Evolutionary conservation across 345 rosid species (phyloP).

Genomic region (Carallia pectinifolia): DNA sequence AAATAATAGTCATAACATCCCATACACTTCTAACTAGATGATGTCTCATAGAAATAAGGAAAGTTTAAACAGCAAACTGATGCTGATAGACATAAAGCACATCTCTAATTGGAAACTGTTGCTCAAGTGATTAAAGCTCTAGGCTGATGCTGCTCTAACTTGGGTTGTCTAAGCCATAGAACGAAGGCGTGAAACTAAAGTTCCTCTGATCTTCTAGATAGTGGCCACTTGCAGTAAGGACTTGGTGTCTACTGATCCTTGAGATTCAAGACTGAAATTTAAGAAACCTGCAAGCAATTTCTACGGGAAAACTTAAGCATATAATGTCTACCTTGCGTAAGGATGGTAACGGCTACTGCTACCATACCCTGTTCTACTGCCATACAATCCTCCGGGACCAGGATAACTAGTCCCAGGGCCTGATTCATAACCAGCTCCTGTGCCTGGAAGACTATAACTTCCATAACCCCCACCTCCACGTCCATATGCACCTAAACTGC

Average conservation of each 20-base stretch:
- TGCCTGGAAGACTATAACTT: slow-evolving; percentile 34
- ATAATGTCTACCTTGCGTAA: slow-evolving; percentile 62
- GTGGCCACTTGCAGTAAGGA: slow-evolving; percentile 3
- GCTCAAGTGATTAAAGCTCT: slow-evolving; percentile 2
- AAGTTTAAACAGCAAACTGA: background rate
- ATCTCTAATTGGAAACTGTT: background rate
- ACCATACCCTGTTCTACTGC: slow-evolving; percentile 81
- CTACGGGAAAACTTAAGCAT: slow-evolving; percentile 44
- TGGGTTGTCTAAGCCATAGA: slow-evolving; percentile 10
- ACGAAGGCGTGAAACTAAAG: background rate
- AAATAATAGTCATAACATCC: background rate
- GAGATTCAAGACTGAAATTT: slow-evolving; percentile 8
- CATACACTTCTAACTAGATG: background rate
- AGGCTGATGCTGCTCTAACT: slow-evolving; percentile 10
- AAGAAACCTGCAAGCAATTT: slow-evolving; percentile 24
- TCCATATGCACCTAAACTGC: slow-evolving; percentile 61
- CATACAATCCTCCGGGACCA: slow-evolving; percentile 73
- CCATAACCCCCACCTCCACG: slow-evolving; percentile 35
- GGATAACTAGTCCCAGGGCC: slow-evolving; percentile 86
- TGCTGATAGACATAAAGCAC: background rate
- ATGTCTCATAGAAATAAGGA: background rate
- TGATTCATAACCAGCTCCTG: slow-evolving; percentile 68
- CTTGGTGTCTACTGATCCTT: slow-evolving; percentile 8
- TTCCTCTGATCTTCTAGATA: slow-evolving; percentile 16
- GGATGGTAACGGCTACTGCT: slow-evolving; percentile 98